Base-by-base conservation (phyloP, 441 rosid species). In the Populus hybrid region DNA sequence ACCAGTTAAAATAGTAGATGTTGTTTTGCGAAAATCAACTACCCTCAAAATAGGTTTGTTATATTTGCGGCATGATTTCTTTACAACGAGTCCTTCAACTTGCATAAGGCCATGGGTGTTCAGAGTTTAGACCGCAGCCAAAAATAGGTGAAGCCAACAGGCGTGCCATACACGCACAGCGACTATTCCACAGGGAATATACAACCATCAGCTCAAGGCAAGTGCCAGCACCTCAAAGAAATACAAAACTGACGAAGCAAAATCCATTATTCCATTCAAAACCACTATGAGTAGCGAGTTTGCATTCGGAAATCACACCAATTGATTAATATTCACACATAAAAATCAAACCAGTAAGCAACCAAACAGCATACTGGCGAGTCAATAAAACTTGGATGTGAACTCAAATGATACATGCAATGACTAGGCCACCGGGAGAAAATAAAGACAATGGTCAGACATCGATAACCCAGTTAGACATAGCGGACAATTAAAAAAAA, bases 271-370 rank as follows among this genome's bases (percentile, higher is more conserved):
- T 30, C 76, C 67, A 79, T 78, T 69, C 67, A 75, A 72, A 84
- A 81, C 46, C 77, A 78, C 30, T 64, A 73, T 73, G 16, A 30
- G 32, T 57, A 74, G 75, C 80, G 78, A 36, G 81, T 63, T 81
- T 75, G 64, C 79, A 81, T 30, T 54, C 28, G 68, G 80, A 76
- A 78, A 70, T 70, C 78, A 74, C 73, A 77, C 74, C 75, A 67
- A 77, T 69, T 59, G 20, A 66, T 65, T 32, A 69, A 78, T 28
- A 75, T 73, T 84, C 83, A 78, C 76, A 83, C 83, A 83, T 34
- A 82, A 72, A 79, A 82, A 61, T 73, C 77, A 69, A 84, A 77
- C 67, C 74, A 74, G 79, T 73, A 63, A 50, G 65, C 77, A 70
- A 4, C 76, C 75, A 79, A 30, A 30, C 32, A 74, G 18, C 65